A percentile compares a stretch with the other conserved stretches of the same genome.
phyloP scores from a whole-genome alignment of 2,329 filamentous ascomycete species.

The Gnomoniopsis sp. region DNA sequence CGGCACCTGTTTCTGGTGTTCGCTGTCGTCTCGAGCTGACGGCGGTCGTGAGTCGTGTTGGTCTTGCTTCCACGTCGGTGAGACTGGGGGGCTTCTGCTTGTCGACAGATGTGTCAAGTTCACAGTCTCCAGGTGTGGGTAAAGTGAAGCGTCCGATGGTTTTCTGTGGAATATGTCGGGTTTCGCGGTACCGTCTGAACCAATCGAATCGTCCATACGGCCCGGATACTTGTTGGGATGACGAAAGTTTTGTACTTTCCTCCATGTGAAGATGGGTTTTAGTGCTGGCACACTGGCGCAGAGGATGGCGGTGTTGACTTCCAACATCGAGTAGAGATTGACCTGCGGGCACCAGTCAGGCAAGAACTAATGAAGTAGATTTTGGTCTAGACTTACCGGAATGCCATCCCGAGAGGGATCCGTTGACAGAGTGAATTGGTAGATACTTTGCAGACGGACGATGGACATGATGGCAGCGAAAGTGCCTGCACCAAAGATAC shows the following conservation, averaged over 20 bases:
- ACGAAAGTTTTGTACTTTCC: not conserved
- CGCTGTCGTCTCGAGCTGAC: not conserved
- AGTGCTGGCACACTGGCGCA: constrained; percentile 48
- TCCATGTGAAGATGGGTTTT: constrained; percentile 40
- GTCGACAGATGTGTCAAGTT: constrained; percentile 1
- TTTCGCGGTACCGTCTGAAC: not conserved
- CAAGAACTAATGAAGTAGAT: constrained; percentile 18
- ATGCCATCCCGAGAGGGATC: constrained; percentile 30
- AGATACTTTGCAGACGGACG: constrained; percentile 37
- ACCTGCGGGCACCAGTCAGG: constrained; percentile 19
- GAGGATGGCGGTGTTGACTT: constrained; percentile 46
- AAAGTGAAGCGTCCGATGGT: not conserved
- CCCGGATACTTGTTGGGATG: not conserved
- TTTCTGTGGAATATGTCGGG: not conserved
- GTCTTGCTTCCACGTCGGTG: not conserved
- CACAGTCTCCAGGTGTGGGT: not conserved
- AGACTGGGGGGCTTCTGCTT: not conserved
- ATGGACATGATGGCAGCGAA: constrained; percentile 35
- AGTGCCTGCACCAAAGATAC: constrained; percentile 39
- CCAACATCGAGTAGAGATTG: constrained; percentile 44
- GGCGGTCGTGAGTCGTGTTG: not conserved
- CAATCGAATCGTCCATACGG: not conserved
- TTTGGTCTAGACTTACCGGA: constrained; percentile 20
- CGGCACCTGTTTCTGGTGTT: too few relatives aligned
- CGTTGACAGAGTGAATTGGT: constrained; percentile 31